phyloP scores from a whole-genome alignment of 345 rosid genomes.

The Citrus sp. region DNA sequence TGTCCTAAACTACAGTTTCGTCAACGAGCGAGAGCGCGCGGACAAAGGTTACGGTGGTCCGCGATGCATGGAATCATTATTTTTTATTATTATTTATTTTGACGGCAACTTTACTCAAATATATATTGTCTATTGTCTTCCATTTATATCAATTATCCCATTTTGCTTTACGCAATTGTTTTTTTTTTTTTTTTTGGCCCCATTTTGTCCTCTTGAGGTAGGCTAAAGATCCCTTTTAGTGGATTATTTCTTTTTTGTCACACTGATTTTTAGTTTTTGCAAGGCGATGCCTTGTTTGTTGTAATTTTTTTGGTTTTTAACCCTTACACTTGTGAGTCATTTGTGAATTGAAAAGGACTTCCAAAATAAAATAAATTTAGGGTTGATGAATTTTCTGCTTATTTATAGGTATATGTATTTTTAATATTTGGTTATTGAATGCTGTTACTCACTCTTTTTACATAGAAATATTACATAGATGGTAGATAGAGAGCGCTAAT shows the following conservation, averaged over 20 bases:
- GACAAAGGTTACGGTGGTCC: background rate
- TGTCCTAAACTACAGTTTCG: background rate
- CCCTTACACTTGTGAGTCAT: background rate
- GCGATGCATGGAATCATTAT: background rate
- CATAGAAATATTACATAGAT: background rate
- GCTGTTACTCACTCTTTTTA: too few relatives aligned
- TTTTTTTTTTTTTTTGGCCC: background rate
- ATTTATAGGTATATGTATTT: too few relatives aligned
- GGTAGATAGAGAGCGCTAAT: background rate
- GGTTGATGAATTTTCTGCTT: background rate
- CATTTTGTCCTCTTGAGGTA: background rate
- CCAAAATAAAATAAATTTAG: background rate
- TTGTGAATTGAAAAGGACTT: background rate
- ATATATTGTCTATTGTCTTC: background rate
- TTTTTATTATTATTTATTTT: background rate
- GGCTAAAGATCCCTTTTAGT: too few relatives aligned
- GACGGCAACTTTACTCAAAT: constrained; percentile 10
- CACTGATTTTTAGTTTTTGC: background rate
- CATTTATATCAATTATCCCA: constrained; percentile 3
- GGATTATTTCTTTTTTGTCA: background rate
- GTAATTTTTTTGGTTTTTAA: background rate
- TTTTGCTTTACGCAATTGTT: background rate
- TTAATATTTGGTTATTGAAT: background rate
- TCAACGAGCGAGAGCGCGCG: background rate
- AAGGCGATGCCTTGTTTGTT: background rate